phyloP scores from a whole-genome alignment of 805 yeast species.

The Cyberlindnera maritima region DNA sequence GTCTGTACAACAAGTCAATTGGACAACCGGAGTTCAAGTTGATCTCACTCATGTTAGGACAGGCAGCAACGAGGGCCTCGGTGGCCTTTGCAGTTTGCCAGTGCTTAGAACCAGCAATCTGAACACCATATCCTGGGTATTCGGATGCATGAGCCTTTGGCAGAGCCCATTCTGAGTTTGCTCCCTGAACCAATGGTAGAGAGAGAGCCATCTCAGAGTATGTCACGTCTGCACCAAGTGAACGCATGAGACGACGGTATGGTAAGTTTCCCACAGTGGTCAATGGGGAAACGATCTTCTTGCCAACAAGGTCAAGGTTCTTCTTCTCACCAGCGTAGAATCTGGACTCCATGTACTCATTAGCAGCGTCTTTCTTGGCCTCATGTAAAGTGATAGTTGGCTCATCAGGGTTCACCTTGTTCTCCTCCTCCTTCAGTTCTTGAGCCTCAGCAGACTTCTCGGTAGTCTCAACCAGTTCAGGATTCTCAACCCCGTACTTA shows the following conservation, averaged over 20 bases:
- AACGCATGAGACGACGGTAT: conserved; percentile 86
- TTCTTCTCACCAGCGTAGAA: conserved; percentile 82
- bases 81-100: conserved; percentile 94
- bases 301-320: conserved; percentile 58
- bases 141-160: conserved; percentile 85
- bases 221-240: conserved; percentile 88
- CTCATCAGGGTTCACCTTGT: neutral
- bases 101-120: conserved; percentile 85
- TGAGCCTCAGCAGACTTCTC: neutral
- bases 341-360: conserved; percentile 72
- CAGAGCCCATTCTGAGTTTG: conserved; percentile 95
- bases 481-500: neutral
- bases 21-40: conserved; percentile 98
- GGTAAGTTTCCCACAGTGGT: conserved; percentile 98
- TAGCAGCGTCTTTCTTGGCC: conserved; percentile 35
- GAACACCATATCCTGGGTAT: conserved; percentile 88
- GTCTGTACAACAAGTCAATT: conserved; percentile 86
- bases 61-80: conserved; percentile 64
- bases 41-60: conserved; percentile 69
- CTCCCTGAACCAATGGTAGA: conserved; percentile 83
- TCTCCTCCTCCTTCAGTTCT: neutral
- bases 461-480: neutral
- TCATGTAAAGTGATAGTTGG: conserved; percentile 9
- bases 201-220: conserved; percentile 94
- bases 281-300: conserved; percentile 89